Evolutionary conservation across 768 basidiomycete genomes (phyloP).

Genomic region (Amanita rubescens): DNA sequence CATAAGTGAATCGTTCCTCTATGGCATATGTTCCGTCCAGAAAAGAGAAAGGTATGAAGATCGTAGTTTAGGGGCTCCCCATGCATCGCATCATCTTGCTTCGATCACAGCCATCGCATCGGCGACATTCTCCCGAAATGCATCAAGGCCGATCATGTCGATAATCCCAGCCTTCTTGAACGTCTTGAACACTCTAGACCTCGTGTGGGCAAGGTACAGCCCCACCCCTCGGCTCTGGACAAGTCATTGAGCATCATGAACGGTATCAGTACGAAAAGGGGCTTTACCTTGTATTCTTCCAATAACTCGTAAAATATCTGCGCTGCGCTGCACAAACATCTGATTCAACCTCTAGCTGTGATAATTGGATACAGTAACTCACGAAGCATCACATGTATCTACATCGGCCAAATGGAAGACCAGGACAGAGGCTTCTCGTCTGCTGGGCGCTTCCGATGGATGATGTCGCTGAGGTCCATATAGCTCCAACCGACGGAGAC

Average conservation of each 20-base stretch:
- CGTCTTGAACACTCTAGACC: constrained; percentile 28
- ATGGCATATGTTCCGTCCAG: not conserved
- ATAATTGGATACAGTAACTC: constrained; percentile 22
- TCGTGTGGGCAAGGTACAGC: constrained; percentile 45
- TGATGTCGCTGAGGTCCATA: constrained; percentile 78
- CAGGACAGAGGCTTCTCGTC: constrained; percentile 66
- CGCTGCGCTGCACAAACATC: constrained; percentile 47
- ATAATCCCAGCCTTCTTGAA: constrained; percentile 47
- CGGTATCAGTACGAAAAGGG: not conserved
- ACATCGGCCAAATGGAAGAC: constrained; percentile 96
- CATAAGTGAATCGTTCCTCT: not conserved
- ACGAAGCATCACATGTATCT: constrained; percentile 88
- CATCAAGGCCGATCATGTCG: constrained; percentile 38
- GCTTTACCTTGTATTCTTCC: constrained; percentile 64
- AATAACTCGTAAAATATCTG: constrained; percentile 79
- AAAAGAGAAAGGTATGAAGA: not conserved
- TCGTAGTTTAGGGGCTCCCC: no score
- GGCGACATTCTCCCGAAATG: constrained; percentile 42
- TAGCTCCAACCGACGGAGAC: constrained; percentile 76
- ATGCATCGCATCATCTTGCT: constrained; percentile 3
- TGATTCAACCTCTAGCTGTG: not conserved
- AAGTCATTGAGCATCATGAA: not conserved
- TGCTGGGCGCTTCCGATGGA: constrained; percentile 80
- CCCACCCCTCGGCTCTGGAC: constrained; percentile 41
- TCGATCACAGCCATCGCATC: constrained; percentile 43